Conservation (phyloP, 2,329 filamentous ascomycete genomes). For the Bimuria novae-zelandiae region DNA sequence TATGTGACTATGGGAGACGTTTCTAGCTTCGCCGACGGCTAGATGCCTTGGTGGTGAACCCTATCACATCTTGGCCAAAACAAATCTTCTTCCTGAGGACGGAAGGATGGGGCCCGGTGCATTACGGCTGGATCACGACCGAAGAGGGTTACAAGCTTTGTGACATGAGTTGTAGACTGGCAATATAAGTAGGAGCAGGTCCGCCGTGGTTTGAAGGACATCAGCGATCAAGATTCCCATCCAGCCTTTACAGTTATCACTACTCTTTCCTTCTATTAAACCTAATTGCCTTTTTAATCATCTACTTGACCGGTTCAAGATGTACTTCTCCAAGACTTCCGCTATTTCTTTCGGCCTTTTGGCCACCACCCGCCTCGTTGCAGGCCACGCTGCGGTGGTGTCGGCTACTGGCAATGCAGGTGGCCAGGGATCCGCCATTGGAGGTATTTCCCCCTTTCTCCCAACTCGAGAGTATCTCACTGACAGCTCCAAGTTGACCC, state of each 20-base stretch:
- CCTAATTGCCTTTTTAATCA: slow-evolving; percentile 24
- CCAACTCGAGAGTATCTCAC: background rate
- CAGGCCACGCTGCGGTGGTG: slow-evolving; percentile 66
- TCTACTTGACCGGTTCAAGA: slow-evolving; percentile 46
- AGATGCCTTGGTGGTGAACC: slow-evolving; percentile 23
- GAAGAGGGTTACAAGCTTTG: background rate
- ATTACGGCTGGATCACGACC: slow-evolving; percentile 4
- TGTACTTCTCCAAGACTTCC: slow-evolving; percentile 49
- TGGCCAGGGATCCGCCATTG: slow-evolving; percentile 56
- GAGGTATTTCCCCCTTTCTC: slow-evolving; percentile 44
- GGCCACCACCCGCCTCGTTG: slow-evolving; percentile 59
- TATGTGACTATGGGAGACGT: slow-evolving; percentile 14
- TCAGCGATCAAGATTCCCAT: slow-evolving; percentile 42
- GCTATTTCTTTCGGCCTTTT: slow-evolving; percentile 55
- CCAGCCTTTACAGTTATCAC: slow-evolving; percentile 42
- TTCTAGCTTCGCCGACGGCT: slow-evolving; percentile 17
- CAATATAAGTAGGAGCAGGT: slow-evolving; percentile 34
- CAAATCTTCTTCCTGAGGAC: slow-evolving; percentile 22
- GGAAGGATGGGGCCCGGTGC: slow-evolving; percentile 17
- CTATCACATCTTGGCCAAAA: slow-evolving; percentile 40
- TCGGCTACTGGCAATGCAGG: slow-evolving; percentile 62
- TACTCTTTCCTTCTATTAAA: slow-evolving; percentile 34
- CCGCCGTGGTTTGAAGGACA: slow-evolving; percentile 28
- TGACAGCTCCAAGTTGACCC: slow-evolving; percentile 50
- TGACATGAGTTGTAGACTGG: background rate